Conservation (phyloP, 306 rosid genomes). For the Cicer cuneatum region DNA sequence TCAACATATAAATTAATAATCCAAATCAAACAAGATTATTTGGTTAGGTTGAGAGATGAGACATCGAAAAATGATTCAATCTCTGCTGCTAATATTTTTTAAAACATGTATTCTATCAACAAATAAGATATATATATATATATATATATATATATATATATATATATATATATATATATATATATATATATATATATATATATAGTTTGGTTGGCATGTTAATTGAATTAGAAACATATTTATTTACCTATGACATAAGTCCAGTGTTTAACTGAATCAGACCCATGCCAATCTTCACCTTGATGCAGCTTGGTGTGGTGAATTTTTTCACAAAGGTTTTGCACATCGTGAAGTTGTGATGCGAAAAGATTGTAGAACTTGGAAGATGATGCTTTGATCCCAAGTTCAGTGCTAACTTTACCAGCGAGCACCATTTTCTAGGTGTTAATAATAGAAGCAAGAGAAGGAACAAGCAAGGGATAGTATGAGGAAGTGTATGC, state of each 20-base stretch:
- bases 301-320: constrained; percentile 49
- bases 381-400: constrained; percentile 40
- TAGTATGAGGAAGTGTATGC: not conserved
- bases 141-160: too few species aligned
- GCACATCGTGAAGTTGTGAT: constrained; percentile 37
- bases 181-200: too few species aligned
- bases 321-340: constrained; percentile 31
- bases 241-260: constrained; percentile 40
- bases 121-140: too few species aligned
- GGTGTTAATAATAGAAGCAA: not conserved
- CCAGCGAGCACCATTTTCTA: constrained; percentile 36
- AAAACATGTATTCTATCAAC: too few species aligned
- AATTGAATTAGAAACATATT: not conserved
- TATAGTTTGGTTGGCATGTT: not conserved
- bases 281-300: constrained; percentile 58
- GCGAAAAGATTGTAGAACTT: constrained; percentile 40
- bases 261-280: constrained; percentile 49
- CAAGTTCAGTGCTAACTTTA: constrained; percentile 39
- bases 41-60: not conserved
- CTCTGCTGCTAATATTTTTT: too few species aligned
- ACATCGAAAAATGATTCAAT: too few species aligned
- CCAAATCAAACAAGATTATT: not conserved
- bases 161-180: too few species aligned
- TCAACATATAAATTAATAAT: too few species aligned
- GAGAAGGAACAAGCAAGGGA: too few species aligned